A percentile compares a stretch with the other conserved stretches of the same genome.
phyloP scores from a whole-genome alignment of 1,284 basidiomycete genomes.

The Microbotryum intermedium region DNA sequence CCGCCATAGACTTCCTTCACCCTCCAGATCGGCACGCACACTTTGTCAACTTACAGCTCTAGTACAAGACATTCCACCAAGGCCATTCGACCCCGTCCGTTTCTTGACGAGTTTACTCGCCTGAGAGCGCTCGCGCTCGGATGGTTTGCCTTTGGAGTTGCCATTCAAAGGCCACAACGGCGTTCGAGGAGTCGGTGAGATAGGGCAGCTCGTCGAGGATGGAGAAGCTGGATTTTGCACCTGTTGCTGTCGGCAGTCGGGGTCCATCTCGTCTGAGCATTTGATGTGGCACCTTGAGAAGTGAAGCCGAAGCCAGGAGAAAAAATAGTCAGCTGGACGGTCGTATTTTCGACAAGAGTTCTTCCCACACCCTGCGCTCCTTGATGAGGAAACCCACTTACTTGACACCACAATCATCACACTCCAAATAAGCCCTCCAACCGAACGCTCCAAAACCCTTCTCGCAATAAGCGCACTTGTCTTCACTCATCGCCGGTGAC shows the following conservation, averaged over 20 bases:
- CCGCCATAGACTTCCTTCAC: too few relatives aligned
- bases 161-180: neutral
- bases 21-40: too few relatives aligned
- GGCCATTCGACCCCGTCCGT: neutral
- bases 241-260: neutral
- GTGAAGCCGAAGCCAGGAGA: neutral
- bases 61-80: too few relatives aligned
- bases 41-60: too few relatives aligned
- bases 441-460: slow-evolving; percentile 68
- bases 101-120: slow-evolving; percentile 17
- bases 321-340: neutral
- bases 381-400: slow-evolving; percentile 37
- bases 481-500: neutral
- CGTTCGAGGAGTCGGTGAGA: neutral
- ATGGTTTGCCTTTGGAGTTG: neutral
- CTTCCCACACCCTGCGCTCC: too few relatives aligned
- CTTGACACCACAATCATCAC: slow-evolving; percentile 76
- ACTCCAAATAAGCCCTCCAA: slow-evolving; percentile 69
- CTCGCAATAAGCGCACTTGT: slow-evolving; percentile 67
- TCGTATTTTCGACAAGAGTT: neutral
- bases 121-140: neutral
- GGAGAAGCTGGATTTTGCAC: neutral
- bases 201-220: neutral
- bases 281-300: slow-evolving; percentile 18
- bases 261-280: slow-evolving; percentile 14